These are phyloP conservation scores for Eucalyptus camaldulensis DNA, from an alignment of 345 rosid genomes.

Conservation along the genomic window DNA sequence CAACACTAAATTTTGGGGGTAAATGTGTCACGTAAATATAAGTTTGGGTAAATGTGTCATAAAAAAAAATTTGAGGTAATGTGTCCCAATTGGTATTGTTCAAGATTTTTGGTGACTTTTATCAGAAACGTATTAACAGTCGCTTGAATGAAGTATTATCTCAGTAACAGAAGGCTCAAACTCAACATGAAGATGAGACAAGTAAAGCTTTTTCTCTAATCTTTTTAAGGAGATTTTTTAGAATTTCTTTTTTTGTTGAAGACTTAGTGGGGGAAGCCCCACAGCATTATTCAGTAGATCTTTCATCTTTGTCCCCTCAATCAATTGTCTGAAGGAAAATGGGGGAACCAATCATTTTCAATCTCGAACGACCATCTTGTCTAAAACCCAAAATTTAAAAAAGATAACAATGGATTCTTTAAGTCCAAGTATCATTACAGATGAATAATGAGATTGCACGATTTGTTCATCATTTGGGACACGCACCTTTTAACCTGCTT, in stretches of 20 bases:
- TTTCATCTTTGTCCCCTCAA: neutral
- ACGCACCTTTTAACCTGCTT: neutral
- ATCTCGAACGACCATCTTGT: neutral
- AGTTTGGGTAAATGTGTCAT: no score
- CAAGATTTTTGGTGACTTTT: neutral
- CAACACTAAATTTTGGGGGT: neutral
- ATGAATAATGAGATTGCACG: neutral
- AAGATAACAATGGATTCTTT: neutral
- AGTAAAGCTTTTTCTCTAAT: neutral
- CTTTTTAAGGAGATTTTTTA: neutral
- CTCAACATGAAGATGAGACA: neutral
- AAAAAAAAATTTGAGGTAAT: no score
- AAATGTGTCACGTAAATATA: no score
- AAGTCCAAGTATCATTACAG: neutral
- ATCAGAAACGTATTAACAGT: neutral
- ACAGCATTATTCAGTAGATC: neutral
- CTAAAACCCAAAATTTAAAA: neutral
- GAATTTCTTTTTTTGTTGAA: neutral
- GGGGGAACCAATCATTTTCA: neutral
- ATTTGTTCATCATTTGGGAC: neutral
- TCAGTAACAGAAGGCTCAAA: neutral
- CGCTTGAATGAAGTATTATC: neutral
- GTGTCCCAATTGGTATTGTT: no score
- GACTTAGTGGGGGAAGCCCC: neutral
- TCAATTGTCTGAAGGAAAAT: neutral